Percentiles rank a stretch among this genome's conserved stretches.
Conservation (phyloP, 1,284 basidiomycete genomes). For the Phellopilus nigrolimitatus region DNA sequence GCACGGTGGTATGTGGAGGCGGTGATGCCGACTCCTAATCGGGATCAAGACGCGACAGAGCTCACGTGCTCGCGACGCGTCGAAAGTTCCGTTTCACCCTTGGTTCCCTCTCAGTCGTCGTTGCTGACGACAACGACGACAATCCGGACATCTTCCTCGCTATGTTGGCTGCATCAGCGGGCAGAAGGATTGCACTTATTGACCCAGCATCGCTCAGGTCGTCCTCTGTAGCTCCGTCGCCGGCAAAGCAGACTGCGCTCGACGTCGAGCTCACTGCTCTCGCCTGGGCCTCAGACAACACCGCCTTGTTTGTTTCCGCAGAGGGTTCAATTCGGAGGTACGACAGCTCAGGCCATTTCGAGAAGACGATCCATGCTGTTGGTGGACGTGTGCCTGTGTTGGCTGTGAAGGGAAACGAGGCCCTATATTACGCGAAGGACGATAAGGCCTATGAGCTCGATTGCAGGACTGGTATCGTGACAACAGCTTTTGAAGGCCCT, state of each 20-base stretch:
- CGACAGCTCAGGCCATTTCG: slow-evolving; percentile 39
- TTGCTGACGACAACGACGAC: background rate
- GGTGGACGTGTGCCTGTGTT: slow-evolving; percentile 36
- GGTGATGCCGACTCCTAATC: background rate
- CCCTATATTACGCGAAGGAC: slow-evolving; percentile 42
- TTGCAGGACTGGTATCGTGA: slow-evolving; percentile 45
- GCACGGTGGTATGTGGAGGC: background rate
- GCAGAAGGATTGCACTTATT: slow-evolving; percentile 39
- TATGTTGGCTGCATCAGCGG: slow-evolving; percentile 47
- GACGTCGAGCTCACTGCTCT: slow-evolving; percentile 36
- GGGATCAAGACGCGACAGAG: background rate
- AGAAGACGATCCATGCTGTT: slow-evolving; percentile 38
- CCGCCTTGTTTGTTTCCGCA: slow-evolving; percentile 48
- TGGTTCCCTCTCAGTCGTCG: background rate
- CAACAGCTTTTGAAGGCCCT: slow-evolving; percentile 59
- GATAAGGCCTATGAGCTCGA: slow-evolving; percentile 61
- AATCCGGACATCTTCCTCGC: background rate
- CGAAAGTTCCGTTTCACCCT: background rate
- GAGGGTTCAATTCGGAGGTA: slow-evolving; percentile 45
- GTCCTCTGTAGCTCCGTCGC: slow-evolving; percentile 33
- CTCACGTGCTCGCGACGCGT: background rate
- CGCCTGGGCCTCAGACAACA: slow-evolving; percentile 53
- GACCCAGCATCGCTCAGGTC: slow-evolving; percentile 45
- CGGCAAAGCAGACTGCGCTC: slow-evolving; percentile 36
- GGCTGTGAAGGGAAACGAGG: slow-evolving; percentile 42